A percentile compares a stretch with the other conserved stretches of the same genome.
These are phyloP conservation scores for Orobanche coerulescens DNA, from an alignment of 257 asterid genomes.

Conservation along the genomic window DNA sequence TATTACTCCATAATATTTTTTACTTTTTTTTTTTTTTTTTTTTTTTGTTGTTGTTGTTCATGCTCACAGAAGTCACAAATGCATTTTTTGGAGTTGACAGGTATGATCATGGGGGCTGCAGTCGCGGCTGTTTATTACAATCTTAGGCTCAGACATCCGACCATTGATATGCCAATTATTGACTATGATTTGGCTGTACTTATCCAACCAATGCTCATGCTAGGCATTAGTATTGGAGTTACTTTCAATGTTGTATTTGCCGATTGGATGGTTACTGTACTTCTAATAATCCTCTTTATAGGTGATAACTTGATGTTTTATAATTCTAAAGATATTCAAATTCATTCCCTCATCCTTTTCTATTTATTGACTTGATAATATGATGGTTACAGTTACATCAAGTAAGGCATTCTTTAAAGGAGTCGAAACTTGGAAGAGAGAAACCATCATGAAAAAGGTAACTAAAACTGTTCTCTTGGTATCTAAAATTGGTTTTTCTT, in stretches of 20 bases:
- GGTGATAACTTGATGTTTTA: conserved; percentile 36
- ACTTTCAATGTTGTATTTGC: conserved; percentile 87
- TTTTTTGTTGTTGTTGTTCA: conserved; percentile 12
- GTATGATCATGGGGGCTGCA: conserved; percentile 99
- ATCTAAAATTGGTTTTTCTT: too few relatives aligned
- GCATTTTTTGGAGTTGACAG: conserved; percentile 34
- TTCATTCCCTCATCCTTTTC: neutral
- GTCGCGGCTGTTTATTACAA: conserved; percentile 87
- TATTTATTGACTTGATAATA: conserved; percentile 17
- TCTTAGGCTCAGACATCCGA: conserved; percentile 87
- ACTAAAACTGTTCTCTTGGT: neutral
- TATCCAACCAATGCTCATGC: conserved; percentile 97
- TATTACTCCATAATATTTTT: neutral
- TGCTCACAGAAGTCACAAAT: conserved; percentile 10
- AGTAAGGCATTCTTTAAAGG: conserved; percentile 88
- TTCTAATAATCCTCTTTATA: conserved; percentile 72
- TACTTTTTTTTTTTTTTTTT: neutral
- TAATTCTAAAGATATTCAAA: conserved; percentile 1
- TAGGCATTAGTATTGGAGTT: conserved; percentile 94
- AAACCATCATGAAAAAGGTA: conserved; percentile 77
- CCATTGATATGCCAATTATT: conserved; percentile 83
- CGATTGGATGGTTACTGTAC: conserved; percentile 98
- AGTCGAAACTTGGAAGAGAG: conserved; percentile 88
- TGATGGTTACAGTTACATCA: conserved; percentile 58
- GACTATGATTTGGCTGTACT: conserved; percentile 95